Evolutionary conservation across 2,329 filamentous ascomycete genomes (phyloP).

Genomic region (Neofusicoccum sp.): DNA sequence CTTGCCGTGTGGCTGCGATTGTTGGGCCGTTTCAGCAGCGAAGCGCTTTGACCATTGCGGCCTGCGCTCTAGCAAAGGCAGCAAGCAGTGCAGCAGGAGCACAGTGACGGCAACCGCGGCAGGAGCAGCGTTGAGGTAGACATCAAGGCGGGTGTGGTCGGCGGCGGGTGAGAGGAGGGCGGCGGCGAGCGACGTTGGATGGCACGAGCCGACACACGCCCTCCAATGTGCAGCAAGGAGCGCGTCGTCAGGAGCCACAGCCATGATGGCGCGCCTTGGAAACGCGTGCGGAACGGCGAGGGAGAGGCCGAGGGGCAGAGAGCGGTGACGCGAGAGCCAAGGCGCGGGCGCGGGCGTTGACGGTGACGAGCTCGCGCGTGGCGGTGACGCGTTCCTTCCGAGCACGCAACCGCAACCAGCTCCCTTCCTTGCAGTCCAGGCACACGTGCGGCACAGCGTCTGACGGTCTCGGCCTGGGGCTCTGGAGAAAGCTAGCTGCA

Average conservation of each 20-base stretch:
- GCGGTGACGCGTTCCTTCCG: slow-evolving; percentile 15
- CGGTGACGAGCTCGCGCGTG: background rate
- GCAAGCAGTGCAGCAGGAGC: background rate
- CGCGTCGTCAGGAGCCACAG: slow-evolving; percentile 1
- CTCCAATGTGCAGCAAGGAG: slow-evolving; percentile 3
- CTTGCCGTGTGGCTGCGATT: background rate
- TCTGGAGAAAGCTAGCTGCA: no score
- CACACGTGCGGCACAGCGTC: no score
- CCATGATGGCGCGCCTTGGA: background rate
- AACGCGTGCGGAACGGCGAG: background rate
- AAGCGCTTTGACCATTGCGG: slow-evolving; percentile 15
- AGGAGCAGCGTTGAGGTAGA: background rate
- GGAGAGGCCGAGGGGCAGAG: background rate
- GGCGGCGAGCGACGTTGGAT: background rate
- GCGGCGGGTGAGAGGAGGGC: background rate
- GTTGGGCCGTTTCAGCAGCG: slow-evolving; percentile 5
- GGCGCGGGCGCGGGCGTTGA: background rate
- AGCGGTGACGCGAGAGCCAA: background rate
- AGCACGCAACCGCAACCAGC: background rate
- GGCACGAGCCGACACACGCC: background rate
- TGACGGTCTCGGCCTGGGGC: no score
- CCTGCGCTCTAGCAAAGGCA: background rate
- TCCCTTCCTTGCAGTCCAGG: no score
- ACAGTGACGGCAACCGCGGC: background rate
- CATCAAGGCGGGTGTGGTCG: background rate